Base-by-base conservation (phyloP, 176 grass and related monocot genomes). In the Oryza nivara region DNA sequence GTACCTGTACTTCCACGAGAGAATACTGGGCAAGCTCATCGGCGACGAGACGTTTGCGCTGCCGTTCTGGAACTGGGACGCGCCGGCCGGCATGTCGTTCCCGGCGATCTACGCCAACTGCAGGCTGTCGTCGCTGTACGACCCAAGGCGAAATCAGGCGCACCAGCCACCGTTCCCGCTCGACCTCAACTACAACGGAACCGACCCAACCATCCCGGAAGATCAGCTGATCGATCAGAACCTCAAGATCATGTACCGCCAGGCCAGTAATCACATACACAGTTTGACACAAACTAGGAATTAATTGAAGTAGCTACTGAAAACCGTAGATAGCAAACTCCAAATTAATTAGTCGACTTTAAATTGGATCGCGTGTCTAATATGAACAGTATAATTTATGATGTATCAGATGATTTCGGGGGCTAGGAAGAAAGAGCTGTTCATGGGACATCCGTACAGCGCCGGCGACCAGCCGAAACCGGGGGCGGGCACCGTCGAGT, bases 191-290 rank as follows among this genome's bases (percentile, higher is more conserved):
- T 97, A 12, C 76, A 75, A 52, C 6, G 70, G 5, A 0, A 20
- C 7, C 7, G 91, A 93, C 65, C 15, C 78, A 7, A 65, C 11
- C 32, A 22, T 88, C 34, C 66, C 87, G 23, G 65, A n/a, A 16
- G 84, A 77, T 9, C 34, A 82, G 77, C 77, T 75, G 66, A 84
- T 92, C 70, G 58, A 90, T 3, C 66, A 88, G 64, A 97, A 97
- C 78, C 84, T 97, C 0, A 86, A 46, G 58, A 68, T 93, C 82
- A 93, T 97, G 94, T 97, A 97, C 68, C 91, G 92, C 1, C 87
- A 94, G 92, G 92, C 70, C 7, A 79, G 74, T 67, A 75, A 2
- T 34, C 22, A 45, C 17, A 22, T 34, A 23, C 15, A 54, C 15
- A 54, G 19, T 17, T 17, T 54, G 51, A 15, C 15, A 54, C 35